Conservation (phyloP, 306 rosid species). For the Hippophae rhamnoides region DNA sequence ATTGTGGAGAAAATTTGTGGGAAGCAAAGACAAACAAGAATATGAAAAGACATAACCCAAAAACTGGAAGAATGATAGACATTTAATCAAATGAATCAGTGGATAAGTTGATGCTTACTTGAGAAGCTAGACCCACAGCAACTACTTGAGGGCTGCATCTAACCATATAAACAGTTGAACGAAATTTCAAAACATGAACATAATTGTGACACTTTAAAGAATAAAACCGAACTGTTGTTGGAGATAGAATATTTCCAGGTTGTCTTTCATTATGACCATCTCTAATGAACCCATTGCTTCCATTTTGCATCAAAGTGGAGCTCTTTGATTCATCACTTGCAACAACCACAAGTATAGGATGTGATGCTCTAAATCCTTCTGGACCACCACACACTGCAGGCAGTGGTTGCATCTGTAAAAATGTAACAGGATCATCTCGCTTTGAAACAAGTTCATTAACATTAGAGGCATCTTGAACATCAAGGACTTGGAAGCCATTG, state of each 20-base stretch:
- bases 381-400: conserved; percentile 45
- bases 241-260: conserved; percentile 26
- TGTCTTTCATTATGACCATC: conserved; percentile 44
- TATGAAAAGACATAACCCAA: too few relatives aligned
- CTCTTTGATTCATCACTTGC: conserved; percentile 73
- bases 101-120: conserved; percentile 50
- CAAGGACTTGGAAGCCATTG: conserved; percentile 94
- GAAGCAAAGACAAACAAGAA: too few relatives aligned
- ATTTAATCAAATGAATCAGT: neutral
- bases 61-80: too few relatives aligned
- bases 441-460: conserved; percentile 73
- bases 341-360: conserved; percentile 89
- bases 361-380: conserved; percentile 75
- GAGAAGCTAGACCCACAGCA: conserved; percentile 89
- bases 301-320: conserved; percentile 60
- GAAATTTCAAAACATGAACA: conserved; percentile 90
- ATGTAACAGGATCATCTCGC: conserved; percentile 90
- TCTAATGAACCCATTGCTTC: conserved; percentile 39
- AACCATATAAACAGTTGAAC: conserved; percentile 85
- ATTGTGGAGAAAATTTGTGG: too few relatives aligned
- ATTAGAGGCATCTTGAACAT: conserved; percentile 76
- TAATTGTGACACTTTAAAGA: conserved; percentile 68
- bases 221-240: conserved; percentile 87
- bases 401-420: conserved; percentile 81
- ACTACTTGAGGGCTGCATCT: conserved; percentile 91